Conservation (phyloP, 1,284 basidiomycete species). For the Phellopilus nigrolimitatus region DNA sequence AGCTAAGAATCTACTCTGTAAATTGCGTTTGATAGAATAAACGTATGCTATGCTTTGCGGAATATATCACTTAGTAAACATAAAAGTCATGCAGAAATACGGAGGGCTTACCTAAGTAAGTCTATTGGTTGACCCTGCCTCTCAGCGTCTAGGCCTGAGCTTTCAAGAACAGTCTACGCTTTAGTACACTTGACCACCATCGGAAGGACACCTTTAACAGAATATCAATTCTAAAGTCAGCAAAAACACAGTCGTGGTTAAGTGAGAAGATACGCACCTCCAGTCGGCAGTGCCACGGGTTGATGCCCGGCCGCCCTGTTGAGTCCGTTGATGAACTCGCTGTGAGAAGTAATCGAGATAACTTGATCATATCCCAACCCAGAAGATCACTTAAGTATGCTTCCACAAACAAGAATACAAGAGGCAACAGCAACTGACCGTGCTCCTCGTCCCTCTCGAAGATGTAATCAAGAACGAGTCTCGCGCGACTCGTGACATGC, state of each 20-base stretch:
- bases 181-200: conserved; percentile 16
- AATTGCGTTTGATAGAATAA: too few species aligned
- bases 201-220: conserved; percentile 13
- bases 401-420: background rate
- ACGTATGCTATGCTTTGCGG: too few species aligned
- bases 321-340: conserved; percentile 54
- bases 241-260: background rate
- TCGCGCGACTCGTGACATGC: conserved; percentile 52
- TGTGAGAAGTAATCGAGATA: conserved; percentile 62
- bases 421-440: conserved; percentile 41
- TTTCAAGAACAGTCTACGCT: too few species aligned
- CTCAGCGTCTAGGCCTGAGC: too few species aligned
- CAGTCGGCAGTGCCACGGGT: conserved; percentile 49
- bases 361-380: conserved; percentile 32
- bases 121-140: too few species aligned
- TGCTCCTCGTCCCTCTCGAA: conserved; percentile 46
- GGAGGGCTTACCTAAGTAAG: too few species aligned
- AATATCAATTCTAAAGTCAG: background rate
- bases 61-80: too few species aligned
- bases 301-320: conserved; percentile 40
- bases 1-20: too few species aligned
- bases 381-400: background rate
- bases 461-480: conserved; percentile 54
- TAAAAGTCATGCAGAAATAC: too few species aligned
- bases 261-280: conserved; percentile 41